Conservation (phyloP, 116 monocot species). For the Trichopus zeylanicus region DNA sequence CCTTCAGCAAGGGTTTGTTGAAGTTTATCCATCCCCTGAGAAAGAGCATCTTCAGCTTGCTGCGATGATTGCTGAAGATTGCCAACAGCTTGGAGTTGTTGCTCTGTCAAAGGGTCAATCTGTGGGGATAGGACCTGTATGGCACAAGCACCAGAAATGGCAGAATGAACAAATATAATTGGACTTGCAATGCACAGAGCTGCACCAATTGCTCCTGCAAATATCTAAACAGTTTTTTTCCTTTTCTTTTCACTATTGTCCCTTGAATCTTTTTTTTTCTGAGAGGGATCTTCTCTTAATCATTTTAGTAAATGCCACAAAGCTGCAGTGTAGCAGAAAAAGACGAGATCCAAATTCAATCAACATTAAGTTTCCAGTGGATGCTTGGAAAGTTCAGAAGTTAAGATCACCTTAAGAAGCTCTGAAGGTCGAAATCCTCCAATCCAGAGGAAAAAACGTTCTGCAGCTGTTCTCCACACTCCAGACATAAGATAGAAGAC, state of each 20-base stretch:
- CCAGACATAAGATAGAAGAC: slow-evolving; percentile 95
- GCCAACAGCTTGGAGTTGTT: slow-evolving; percentile 35
- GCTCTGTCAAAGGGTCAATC: slow-evolving; percentile 73
- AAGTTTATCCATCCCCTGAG: slow-evolving; percentile 77
- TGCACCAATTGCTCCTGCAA: too few relatives aligned
- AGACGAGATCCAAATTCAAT: too few relatives aligned
- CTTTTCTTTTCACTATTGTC: too few relatives aligned
- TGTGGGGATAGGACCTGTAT: slow-evolving; percentile 49
- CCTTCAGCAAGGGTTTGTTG: slow-evolving; percentile 60
- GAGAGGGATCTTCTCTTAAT: too few relatives aligned
- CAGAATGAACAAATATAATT: too few relatives aligned
- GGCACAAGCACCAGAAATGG: neutral
- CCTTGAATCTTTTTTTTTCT: too few relatives aligned
- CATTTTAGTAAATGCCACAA: too few relatives aligned
- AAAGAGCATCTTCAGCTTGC: slow-evolving; percentile 83
- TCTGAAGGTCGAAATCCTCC: slow-evolving; percentile 95
- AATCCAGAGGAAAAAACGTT: slow-evolving; percentile 90
- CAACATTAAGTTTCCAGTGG: too few relatives aligned
- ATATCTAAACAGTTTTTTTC: too few relatives aligned
- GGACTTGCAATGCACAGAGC: too few relatives aligned
- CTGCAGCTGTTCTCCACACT: slow-evolving; percentile 73
- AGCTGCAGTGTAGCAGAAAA: too few relatives aligned
- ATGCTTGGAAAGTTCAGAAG: too few relatives aligned
- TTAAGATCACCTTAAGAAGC: slow-evolving; percentile 75
- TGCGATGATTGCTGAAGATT: slow-evolving; percentile 61